Conservation (phyloP, 2,329 filamentous ascomycete species). For the Scedosporium aurantiacum region DNA sequence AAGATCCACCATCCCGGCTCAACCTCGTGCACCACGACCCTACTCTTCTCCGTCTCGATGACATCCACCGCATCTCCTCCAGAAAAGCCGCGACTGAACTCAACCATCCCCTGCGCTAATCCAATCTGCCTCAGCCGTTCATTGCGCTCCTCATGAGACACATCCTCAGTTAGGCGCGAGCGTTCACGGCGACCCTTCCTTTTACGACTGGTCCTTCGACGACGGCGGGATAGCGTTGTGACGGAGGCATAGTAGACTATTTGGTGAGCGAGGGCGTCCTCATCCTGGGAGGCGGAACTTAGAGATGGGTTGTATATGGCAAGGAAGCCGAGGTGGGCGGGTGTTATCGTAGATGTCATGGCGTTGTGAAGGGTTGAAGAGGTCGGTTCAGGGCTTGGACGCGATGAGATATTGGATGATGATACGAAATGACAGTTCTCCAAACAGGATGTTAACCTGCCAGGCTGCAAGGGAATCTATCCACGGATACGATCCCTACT, state of each 20-base stretch:
- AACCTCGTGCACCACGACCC: constrained; percentile 76
- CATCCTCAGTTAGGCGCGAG: constrained; percentile 28
- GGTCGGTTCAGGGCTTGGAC: no score
- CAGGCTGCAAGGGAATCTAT: no score
- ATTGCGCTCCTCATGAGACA: constrained; percentile 60
- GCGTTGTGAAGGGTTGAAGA: constrained; percentile 2
- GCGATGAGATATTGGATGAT: no score
- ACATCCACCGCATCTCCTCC: constrained; percentile 65
- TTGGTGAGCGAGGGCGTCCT: constrained; percentile 58
- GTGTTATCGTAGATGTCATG: constrained; percentile 20
- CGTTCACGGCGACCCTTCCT: constrained; percentile 15
- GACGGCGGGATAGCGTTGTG: constrained; percentile 27
- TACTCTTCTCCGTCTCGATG: constrained; percentile 82
- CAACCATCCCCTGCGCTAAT: constrained; percentile 91
- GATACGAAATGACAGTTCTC: no score
- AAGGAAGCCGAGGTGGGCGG: constrained; percentile 80
- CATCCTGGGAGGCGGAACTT: constrained; percentile 32
- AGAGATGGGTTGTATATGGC: constrained; percentile 91
- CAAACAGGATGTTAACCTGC: no score
- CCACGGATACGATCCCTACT: no score
- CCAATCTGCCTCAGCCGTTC: constrained; percentile 87
- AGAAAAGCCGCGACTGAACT: constrained; percentile 83
- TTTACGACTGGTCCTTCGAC: constrained; percentile 25
- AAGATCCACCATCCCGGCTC: constrained; percentile 94
- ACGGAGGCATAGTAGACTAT: constrained; percentile 85